Conservation (phyloP, 371 early-diverging fungal species). For the Fennellomyces sp. region DNA sequence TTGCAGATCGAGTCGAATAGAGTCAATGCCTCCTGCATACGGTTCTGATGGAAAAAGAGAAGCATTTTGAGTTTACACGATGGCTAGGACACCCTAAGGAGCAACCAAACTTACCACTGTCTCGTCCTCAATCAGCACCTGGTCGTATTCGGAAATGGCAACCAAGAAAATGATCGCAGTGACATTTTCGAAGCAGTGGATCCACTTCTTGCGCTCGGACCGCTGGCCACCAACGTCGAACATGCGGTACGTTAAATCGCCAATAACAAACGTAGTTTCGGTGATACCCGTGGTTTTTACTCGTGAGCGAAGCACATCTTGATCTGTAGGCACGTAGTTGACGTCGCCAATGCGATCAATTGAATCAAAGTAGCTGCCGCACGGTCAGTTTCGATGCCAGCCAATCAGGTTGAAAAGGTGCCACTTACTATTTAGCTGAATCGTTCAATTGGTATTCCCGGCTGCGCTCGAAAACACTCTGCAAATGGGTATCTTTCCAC, state of each 20-base stretch:
- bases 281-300: slow-evolving; percentile 92
- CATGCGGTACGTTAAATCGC: slow-evolving; percentile 88
- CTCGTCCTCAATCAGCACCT: slow-evolving; percentile 95
- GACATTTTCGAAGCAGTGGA: slow-evolving; percentile 95
- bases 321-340: slow-evolving; percentile 86
- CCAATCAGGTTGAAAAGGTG: not conserved
- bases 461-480: slow-evolving; percentile 81
- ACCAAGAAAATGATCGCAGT: slow-evolving; percentile 95
- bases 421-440: slow-evolving; percentile 88
- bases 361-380: slow-evolving; percentile 83
- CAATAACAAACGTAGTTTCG: slow-evolving; percentile 86
- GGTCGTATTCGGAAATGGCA: slow-evolving; percentile 95
- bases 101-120: slow-evolving; percentile 62
- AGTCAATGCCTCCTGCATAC: slow-evolving; percentile 96
- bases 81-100: not conserved
- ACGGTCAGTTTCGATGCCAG: slow-evolving; percentile 2
- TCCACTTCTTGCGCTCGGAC: slow-evolving; percentile 94
- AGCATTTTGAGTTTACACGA: not conserved
- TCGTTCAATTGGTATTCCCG: slow-evolving; percentile 95
- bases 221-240: slow-evolving; percentile 97
- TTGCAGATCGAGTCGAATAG: slow-evolving; percentile 97
- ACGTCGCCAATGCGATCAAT: slow-evolving; percentile 85
- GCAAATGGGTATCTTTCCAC: slow-evolving; percentile 86
- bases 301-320: slow-evolving; percentile 86
- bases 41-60: slow-evolving; percentile 62